phyloP scores from a whole-genome alignment of 495 filamentous ascomycete genomes.

The Penicillium steckii region DNA sequence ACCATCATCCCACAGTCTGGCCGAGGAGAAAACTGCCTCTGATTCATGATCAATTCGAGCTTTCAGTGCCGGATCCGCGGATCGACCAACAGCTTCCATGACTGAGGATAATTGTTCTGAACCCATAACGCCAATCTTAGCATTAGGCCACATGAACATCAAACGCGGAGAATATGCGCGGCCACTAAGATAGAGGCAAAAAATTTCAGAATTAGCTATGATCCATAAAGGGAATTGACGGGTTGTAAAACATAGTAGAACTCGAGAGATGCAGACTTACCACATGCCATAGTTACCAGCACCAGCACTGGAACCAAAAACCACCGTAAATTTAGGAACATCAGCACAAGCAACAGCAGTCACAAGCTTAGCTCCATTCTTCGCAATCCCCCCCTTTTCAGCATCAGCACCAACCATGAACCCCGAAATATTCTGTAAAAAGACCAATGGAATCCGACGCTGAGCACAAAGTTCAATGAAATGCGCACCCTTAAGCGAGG shows the following conservation, averaged over 20 bases:
- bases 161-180: conserved; percentile 88
- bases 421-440: conserved; percentile 94
- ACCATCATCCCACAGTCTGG: conserved; percentile 94
- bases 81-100: conserved; percentile 91
- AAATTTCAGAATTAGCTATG: background rate
- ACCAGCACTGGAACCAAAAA: conserved; percentile 79
- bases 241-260: background rate
- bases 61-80: conserved; percentile 77
- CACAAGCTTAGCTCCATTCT: conserved; percentile 96
- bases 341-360: conserved; percentile 94
- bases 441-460: conserved; percentile 83
- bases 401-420: conserved; percentile 98
- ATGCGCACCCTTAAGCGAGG: conserved; percentile 90
- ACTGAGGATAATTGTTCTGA: conserved; percentile 87
- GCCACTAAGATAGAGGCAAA: conserved; percentile 57
- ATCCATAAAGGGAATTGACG: background rate
- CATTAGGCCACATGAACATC: conserved; percentile 97
- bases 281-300: conserved; percentile 83
- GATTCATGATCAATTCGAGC: conserved; percentile 87
- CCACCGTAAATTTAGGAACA: conserved; percentile 96
- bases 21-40: conserved; percentile 81
- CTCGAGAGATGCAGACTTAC: conserved; percentile 40
- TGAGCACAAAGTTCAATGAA: conserved; percentile 98
- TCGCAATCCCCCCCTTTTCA: conserved; percentile 92
- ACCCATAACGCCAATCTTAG: conserved; percentile 94